Evolutionary conservation across 2,329 filamentous ascomycete genomes (phyloP).

Genomic region (Fusarium euwallaceae): DNA sequence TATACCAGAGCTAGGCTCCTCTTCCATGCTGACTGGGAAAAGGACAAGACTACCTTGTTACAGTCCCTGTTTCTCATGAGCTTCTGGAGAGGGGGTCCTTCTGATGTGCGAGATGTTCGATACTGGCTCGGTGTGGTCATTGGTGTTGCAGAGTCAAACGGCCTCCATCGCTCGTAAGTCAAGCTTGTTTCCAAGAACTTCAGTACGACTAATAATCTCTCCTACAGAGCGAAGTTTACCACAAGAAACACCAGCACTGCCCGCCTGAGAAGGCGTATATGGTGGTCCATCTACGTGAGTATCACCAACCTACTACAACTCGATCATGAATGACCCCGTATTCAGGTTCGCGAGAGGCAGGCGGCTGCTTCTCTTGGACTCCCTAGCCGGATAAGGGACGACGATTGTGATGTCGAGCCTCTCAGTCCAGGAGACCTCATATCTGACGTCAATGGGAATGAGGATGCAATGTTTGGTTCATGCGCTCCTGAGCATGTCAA

Average conservation of each 20-base stretch:
- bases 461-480: constrained; percentile 46
- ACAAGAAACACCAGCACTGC: constrained; percentile 45
- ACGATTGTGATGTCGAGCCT: constrained; percentile 56
- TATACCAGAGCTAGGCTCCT: constrained; percentile 65
- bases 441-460: constrained; percentile 42
- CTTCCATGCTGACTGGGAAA: constrained; percentile 67
- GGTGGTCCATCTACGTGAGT: constrained; percentile 67
- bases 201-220: not conserved
- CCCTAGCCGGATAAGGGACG: constrained; percentile 55
- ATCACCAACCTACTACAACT: not conserved
- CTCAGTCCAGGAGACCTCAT: constrained; percentile 50
- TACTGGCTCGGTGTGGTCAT: constrained; percentile 66
- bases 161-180: constrained; percentile 56
- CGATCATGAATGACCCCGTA: not conserved
- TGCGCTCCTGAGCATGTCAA: constrained; percentile 51
- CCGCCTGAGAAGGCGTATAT: constrained; percentile 60
- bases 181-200: not conserved
- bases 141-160: constrained; percentile 63
- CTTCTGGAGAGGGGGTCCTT: constrained; percentile 66
- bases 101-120: constrained; percentile 60
- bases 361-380: constrained; percentile 53
- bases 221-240: constrained; percentile 44
- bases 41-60: constrained; percentile 62
- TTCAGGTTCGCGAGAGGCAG: constrained; percentile 53
- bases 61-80: constrained; percentile 67